Percentiles rank a stretch among this genome's conserved stretches.
Conservation (phyloP, 1,139 yeast genomes). For the Pneumocystis carinii region DNA sequence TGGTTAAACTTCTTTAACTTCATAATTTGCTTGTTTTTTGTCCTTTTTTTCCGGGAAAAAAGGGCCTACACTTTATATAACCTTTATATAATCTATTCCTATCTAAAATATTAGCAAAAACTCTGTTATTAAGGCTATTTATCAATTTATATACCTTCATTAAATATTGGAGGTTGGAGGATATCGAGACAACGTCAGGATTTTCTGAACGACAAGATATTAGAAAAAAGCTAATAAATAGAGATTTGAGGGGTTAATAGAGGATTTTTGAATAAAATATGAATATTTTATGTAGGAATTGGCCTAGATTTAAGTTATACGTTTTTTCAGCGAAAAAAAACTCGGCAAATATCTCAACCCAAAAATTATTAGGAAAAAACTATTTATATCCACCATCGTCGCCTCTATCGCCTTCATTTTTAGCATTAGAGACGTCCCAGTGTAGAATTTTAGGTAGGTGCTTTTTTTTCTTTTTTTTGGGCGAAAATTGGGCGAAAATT, state of each 20-base stretch:
- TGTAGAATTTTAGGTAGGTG: background rate
- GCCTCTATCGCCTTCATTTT: background rate
- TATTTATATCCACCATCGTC: background rate
- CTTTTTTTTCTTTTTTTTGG: background rate
- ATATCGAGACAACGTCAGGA: too few relatives aligned
- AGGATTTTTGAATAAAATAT: background rate
- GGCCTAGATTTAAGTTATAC: background rate
- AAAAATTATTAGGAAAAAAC: background rate
- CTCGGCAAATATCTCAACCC: background rate
- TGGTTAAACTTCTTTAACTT: background rate
- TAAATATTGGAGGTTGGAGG: too few relatives aligned
- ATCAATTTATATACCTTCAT: too few relatives aligned
- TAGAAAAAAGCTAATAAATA: too few relatives aligned
- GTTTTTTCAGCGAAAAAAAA: background rate
- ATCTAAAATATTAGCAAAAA: too few relatives aligned
- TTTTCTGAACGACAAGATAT: too few relatives aligned
- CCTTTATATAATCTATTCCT: too few relatives aligned
- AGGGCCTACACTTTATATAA: background rate
- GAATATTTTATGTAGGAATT: background rate
- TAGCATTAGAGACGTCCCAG: background rate
- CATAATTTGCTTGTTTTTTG: background rate
- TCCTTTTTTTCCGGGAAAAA: background rate
- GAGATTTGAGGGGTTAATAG: background rate
- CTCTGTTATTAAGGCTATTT: too few relatives aligned
- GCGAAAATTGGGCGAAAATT: background rate